These are phyloP conservation scores for Arthrobotrys sinensis DNA, from an alignment of 2,329 filamentous ascomycete genomes.

Conservation along the genomic window DNA sequence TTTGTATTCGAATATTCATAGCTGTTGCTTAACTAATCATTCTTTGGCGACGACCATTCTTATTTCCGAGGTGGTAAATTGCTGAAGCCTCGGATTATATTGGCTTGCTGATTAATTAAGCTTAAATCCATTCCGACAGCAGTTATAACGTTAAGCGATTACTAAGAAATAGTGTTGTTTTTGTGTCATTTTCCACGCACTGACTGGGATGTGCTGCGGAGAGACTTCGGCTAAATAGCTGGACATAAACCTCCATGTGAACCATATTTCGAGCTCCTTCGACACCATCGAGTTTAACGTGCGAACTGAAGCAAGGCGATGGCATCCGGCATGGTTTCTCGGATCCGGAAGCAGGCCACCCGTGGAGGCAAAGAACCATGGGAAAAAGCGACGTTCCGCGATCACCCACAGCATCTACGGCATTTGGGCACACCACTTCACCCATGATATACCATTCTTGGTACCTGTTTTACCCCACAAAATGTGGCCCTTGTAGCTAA, in stretches of 20 bases:
- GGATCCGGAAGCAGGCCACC: conserved; percentile 42
- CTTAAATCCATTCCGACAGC: background rate
- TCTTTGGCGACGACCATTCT: background rate
- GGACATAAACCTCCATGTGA: conserved; percentile 21
- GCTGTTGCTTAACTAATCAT: background rate
- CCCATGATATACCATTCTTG: conserved; percentile 1
- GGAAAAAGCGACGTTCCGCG: conserved; percentile 42
- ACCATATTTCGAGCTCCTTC: conserved; percentile 9
- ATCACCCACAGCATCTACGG: conserved; percentile 13
- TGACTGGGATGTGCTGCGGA: conserved; percentile 17
- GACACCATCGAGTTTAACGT: background rate
- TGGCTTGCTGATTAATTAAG: background rate
- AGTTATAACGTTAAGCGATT: conserved; percentile 11
- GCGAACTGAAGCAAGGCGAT: conserved; percentile 10
- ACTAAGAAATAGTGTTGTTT: conserved; percentile 35
- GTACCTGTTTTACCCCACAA: conserved; percentile 50
- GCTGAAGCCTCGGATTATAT: background rate
- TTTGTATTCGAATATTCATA: background rate
- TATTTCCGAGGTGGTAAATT: conserved; percentile 2
- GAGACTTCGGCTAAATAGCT: conserved; percentile 57
- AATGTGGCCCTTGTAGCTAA: conserved; percentile 29
- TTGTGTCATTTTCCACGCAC: conserved; percentile 38
- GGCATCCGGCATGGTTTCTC: conserved; percentile 1
- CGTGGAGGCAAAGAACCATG: conserved; percentile 14
- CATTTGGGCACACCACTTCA: conserved; percentile 1